These are phyloP conservation scores for Hypoxylon rubiginosum DNA, from an alignment of 2,329 filamentous ascomycete species.

Conservation along the genomic window DNA sequence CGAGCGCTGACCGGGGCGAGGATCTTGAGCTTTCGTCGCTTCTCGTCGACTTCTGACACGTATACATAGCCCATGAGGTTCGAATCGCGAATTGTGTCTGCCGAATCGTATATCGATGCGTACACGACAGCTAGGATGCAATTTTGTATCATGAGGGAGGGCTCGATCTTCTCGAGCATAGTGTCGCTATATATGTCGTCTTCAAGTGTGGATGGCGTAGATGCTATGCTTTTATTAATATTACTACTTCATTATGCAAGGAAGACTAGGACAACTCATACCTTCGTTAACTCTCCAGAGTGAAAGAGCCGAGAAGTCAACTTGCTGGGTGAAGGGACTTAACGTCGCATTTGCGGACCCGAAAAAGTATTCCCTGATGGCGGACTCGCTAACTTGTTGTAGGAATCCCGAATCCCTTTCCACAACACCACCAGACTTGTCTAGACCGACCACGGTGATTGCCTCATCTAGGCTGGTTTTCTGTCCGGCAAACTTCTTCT, in stretches of 20 bases:
- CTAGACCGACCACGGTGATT: constrained; percentile 81
- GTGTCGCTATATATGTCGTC: constrained; percentile 49
- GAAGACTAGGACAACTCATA: constrained; percentile 54
- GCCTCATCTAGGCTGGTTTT: constrained; percentile 72
- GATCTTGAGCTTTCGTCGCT: constrained; percentile 82
- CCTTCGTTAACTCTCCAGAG: constrained; percentile 79
- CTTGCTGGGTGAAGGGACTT: constrained; percentile 87
- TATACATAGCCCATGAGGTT: constrained; percentile 94
- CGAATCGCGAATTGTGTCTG: constrained; percentile 81
- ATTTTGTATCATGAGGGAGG: constrained; percentile 79
- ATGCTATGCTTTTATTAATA: constrained; percentile 29
- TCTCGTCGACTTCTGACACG: constrained; percentile 90
- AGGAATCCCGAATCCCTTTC: constrained; percentile 81
- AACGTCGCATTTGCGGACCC: constrained; percentile 82
- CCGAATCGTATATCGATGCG: constrained; percentile 75
- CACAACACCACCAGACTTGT: constrained; percentile 88
- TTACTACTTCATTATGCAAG: not conserved
- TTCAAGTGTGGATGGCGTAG: constrained; percentile 34
- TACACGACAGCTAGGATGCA: constrained; percentile 88
- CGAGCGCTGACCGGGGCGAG: constrained; percentile 87
- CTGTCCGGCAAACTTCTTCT: constrained; percentile 73
- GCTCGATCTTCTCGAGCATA: constrained; percentile 73
- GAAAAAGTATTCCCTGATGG: constrained; percentile 95
- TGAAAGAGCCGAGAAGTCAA: constrained; percentile 80
- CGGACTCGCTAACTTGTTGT: constrained; percentile 78